Conservation (phyloP, 805 yeast species). For the Scheffersomyces ergatensis region DNA sequence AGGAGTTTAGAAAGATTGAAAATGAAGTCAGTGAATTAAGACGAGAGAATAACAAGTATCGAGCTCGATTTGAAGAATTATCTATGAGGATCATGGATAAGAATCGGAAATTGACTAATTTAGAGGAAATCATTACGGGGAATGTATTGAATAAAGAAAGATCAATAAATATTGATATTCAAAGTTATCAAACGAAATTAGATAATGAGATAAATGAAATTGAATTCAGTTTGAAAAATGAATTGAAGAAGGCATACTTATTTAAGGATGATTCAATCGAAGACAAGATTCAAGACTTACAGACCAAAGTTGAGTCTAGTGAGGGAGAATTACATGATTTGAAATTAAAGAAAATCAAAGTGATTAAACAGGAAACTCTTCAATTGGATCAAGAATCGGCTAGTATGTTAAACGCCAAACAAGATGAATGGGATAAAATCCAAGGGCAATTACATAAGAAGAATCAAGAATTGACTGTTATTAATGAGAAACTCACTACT, state of each 20-base stretch:
- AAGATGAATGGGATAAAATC: constrained; percentile 15
- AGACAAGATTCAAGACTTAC: constrained; percentile 15
- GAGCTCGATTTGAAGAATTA: constrained; percentile 1
- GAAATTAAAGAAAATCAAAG: constrained; percentile 13
- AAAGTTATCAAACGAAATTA: constrained; percentile 25
- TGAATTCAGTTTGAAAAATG: constrained; percentile 31
- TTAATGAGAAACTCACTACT: constrained; percentile 4
- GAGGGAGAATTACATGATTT: constrained; percentile 9
- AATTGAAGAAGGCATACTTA: constrained; percentile 23
- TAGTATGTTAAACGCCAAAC: constrained; percentile 19
- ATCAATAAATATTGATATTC: constrained; percentile 22
- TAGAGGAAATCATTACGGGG: constrained; percentile 16
- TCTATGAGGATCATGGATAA: not conserved
- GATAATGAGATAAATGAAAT: constrained; percentile 27
- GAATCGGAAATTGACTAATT: not conserved
- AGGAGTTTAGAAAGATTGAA: not conserved
- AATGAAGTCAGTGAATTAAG: constrained; percentile 5
- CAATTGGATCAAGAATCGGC: constrained; percentile 26
- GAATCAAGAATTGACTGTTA: constrained; percentile 4
- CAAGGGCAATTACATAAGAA: constrained; percentile 4
- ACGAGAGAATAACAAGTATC: not conserved
- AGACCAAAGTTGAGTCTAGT: constrained; percentile 8
- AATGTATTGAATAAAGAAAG: constrained; percentile 29
- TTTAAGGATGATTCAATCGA: constrained; percentile 19
- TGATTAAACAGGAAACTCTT: constrained; percentile 15